Conservation (phyloP, 305 asterid genomes). For the Rubia balearica region DNA sequence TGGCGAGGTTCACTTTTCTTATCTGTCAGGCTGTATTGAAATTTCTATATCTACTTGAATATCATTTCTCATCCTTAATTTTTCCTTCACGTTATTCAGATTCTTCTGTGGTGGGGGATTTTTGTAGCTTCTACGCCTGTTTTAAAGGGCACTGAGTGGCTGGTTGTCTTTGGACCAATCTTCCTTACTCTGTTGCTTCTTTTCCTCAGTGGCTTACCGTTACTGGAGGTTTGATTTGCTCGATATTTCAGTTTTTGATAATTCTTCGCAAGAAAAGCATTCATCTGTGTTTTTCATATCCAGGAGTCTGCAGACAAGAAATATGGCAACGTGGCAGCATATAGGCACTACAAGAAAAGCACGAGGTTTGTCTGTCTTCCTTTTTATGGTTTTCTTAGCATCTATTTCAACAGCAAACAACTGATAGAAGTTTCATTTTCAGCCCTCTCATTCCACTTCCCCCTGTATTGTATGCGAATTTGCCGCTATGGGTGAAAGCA, state of each 20-base stretch:
- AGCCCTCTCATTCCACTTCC: constrained; percentile 89
- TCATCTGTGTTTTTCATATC: constrained; percentile 12
- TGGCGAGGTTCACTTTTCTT: constrained; percentile 58
- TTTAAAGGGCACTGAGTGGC: constrained; percentile 66
- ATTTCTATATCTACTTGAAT: background rate
- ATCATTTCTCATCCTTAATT: background rate
- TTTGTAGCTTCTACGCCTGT: constrained; percentile 87
- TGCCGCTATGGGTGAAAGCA: constrained; percentile 70
- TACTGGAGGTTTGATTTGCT: constrained; percentile 56
- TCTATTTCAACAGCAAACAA: background rate
- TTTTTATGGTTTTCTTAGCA: constrained; percentile 6
- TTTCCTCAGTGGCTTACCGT: constrained; percentile 81
- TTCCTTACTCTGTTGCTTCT: constrained; percentile 67
- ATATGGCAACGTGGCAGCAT: constrained; percentile 49
- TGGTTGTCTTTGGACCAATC: constrained; percentile 72
- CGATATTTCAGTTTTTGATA: background rate
- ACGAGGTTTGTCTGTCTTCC: constrained; percentile 48
- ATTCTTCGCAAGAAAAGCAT: background rate
- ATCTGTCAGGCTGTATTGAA: background rate
- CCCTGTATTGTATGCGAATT: constrained; percentile 50
- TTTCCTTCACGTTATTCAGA: constrained; percentile 33
- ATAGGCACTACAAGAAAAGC: constrained; percentile 55
- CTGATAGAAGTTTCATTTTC: constrained; percentile 23
- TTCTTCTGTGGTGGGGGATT: constrained; percentile 94
- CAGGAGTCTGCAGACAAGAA: constrained; percentile 85